These are phyloP conservation scores for Wallacemonas sp. DNA, from an alignment of 208 protist species.

Conservation along the genomic window DNA sequence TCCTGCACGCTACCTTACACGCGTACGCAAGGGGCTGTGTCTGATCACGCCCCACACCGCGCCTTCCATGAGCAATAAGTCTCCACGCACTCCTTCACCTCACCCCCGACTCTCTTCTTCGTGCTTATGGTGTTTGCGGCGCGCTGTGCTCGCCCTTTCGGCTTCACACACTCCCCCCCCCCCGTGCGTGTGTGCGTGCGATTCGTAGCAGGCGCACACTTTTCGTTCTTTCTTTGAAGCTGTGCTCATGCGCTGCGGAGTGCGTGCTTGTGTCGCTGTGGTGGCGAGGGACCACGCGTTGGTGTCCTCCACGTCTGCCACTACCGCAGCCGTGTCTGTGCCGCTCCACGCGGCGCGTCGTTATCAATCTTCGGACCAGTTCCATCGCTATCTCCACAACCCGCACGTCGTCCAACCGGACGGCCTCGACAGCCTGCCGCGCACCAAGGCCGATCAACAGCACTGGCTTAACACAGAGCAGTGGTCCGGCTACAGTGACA, in stretches of 20 bases:
- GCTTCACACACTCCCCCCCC: too few species aligned
- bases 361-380: constrained; percentile 73
- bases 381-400: constrained; percentile 83
- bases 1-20: too few species aligned
- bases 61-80: too few species aligned
- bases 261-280: too few species aligned
- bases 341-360: constrained; percentile 25
- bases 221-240: too few species aligned
- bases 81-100: too few species aligned
- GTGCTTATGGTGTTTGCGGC: neutral
- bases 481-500: constrained; percentile 85
- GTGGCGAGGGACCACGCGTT: too few species aligned
- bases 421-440: constrained; percentile 66
- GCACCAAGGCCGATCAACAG: constrained; percentile 79
- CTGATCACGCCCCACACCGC: too few species aligned
- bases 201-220: too few species aligned
- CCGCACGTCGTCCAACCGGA: constrained; percentile 84
- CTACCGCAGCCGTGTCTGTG: neutral
- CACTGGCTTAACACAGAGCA: constrained; percentile 89
- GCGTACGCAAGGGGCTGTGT: too few species aligned
- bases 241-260: too few species aligned
- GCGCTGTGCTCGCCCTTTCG: neutral
- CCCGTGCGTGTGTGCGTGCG: too few species aligned
- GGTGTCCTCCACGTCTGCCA: neutral
- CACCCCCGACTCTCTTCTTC: neutral